phyloP scores from a whole-genome alignment of 2,329 filamentous ascomycete genomes.

The Neonectria sp. region DNA sequence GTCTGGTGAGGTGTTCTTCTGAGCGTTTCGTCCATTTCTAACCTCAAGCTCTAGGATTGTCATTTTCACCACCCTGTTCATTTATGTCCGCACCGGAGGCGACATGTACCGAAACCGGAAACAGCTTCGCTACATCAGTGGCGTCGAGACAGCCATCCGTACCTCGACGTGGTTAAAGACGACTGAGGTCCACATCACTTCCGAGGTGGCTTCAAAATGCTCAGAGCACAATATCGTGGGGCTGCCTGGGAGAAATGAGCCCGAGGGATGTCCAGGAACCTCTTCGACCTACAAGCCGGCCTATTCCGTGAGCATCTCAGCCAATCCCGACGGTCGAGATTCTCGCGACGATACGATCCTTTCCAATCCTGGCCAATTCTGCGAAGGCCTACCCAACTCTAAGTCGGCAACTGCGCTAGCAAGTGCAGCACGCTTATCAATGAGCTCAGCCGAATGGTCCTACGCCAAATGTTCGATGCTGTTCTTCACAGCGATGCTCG shows the following conservation, averaged over 20 bases:
- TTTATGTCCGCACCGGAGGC: slow-evolving; percentile 22
- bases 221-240: background rate
- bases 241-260: background rate
- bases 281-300: background rate
- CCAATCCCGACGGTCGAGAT: slow-evolving; percentile 73
- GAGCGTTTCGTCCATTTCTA: background rate
- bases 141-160: slow-evolving; percentile 9
- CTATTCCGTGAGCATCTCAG: slow-evolving; percentile 12
- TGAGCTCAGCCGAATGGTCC: slow-evolving; percentile 71
- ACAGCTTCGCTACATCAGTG: slow-evolving; percentile 15
- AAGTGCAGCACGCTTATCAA: slow-evolving; percentile 3
- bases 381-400: no score
- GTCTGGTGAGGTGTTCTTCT: slow-evolving; percentile 11
- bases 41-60: slow-evolving; percentile 9
- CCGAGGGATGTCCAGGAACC: background rate
- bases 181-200: slow-evolving; percentile 10
- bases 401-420: background rate
- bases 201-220: slow-evolving; percentile 3
- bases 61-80: slow-evolving; percentile 19
- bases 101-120: slow-evolving; percentile 24
- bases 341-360: background rate
- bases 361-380: background rate
- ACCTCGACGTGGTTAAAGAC: slow-evolving; percentile 16
- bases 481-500: slow-evolving; percentile 75
- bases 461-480: slow-evolving; percentile 77